phyloP scores from a whole-genome alignment of 495 filamentous ascomycete genomes.

The Aspergillus olivimuriae region DNA sequence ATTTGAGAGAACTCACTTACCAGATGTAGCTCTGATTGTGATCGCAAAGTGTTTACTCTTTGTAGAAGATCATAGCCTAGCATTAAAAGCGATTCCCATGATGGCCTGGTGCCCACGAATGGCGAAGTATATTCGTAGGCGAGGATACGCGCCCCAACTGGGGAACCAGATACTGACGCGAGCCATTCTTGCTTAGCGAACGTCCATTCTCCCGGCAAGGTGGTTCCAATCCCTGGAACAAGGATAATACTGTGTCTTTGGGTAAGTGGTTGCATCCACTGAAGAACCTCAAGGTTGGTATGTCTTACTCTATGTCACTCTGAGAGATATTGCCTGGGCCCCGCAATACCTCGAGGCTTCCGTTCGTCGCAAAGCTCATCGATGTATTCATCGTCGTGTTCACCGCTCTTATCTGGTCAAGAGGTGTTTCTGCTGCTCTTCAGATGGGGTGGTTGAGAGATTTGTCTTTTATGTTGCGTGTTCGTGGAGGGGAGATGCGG shows the following conservation, averaged over 20 bases:
- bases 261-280: not conserved
- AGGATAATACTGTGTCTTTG: not conserved
- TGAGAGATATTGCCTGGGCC: slow-evolving; percentile 5
- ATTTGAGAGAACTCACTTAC: no score
- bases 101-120: slow-evolving; percentile 4
- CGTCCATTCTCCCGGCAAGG: slow-evolving; percentile 7
- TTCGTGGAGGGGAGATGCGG: no score
- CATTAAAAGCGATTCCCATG: slow-evolving; percentile 14
- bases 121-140: slow-evolving; percentile 14
- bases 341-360: slow-evolving; percentile 7
- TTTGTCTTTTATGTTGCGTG: no score
- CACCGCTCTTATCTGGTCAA: not conserved
- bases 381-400: not conserved
- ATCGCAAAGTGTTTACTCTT: slow-evolving; percentile 2
- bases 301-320: slow-evolving; percentile 10
- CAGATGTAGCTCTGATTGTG: slow-evolving; percentile 4
- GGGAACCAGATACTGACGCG: slow-evolving; percentile 4
- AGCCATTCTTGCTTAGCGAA: slow-evolving; percentile 12
- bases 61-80: slow-evolving; percentile 11
- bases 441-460: no score
- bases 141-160: slow-evolving; percentile 7
- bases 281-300: not conserved
- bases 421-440: no score
- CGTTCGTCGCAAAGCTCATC: slow-evolving; percentile 3
- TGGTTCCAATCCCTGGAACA: slow-evolving; percentile 12